Base-by-base conservation (phyloP, 305 asterid species). In the Lippia alba region DNA sequence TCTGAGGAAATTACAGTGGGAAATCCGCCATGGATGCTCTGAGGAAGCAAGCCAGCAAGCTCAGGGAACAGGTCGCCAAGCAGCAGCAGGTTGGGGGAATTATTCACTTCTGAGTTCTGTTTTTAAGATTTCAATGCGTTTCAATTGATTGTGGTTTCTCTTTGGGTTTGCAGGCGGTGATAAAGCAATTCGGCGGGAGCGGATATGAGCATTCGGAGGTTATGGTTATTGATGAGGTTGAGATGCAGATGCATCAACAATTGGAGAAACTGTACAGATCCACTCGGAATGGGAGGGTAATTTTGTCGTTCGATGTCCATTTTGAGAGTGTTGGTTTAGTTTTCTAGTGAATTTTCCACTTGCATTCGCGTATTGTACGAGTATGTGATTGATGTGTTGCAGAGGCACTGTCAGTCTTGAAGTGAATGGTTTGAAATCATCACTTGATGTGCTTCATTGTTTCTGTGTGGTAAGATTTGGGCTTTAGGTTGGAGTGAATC, bases 41-140 rank as follows among this genome's bases (percentile, higher is more conserved):
- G 60, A 85, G 99, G 86, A 94, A 92, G 85, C 97, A 94, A 86
- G 97, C 99, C 15, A 82, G 74, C 85, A 91, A 87, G 73, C 61
- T 94, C 72, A 83, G 93, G 80, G 99, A 94, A 33, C 99, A 91
- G 87, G 99, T 94, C 64, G 96, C 97, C 63, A 94, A 94, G 79
- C 99, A 94, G 60, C 97, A 94, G 73, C 97, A 91, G 99, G 97
- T 94, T 16, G 30, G 30, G 30, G 30, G 30, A 24, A 24, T 24
- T 56, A 5, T 36, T 60, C 48, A 48, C 32, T 60, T 67, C 48
- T 64, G 12, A 6, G 40, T 56, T 70, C 41, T 36, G 41, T 48
- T 46, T 36, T 60, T 56, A 7, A 9, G 44, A 46, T 16, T 51
- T 67, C 7, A 2, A 61, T 58, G 12, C 36, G 10, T 12, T 33